phyloP scores from a whole-genome alignment of 73 alveolate genomes.

The Breviolum minutum region DNA sequence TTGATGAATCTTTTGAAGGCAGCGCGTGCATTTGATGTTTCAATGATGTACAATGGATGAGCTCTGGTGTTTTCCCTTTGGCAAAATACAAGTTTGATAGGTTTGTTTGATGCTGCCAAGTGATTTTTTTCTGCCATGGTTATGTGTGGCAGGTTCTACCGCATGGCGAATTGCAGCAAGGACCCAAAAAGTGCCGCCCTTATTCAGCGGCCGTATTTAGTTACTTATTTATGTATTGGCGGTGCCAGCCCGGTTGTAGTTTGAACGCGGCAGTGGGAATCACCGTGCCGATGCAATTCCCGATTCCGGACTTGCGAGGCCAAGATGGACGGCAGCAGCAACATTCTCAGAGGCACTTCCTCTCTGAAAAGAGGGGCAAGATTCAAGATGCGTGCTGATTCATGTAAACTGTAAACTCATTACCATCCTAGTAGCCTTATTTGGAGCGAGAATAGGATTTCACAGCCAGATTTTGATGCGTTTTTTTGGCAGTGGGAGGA shows the following conservation, averaged over 20 bases:
- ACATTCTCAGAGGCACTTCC: slow-evolving; percentile 35
- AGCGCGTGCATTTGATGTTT: neutral
- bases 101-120: neutral
- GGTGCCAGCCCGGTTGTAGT: too few relatives aligned
- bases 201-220: too few relatives aligned
- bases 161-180: slow-evolving; percentile 1
- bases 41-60: too few relatives aligned
- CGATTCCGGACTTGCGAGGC: slow-evolving; percentile 8
- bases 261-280: neutral
- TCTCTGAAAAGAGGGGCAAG: neutral
- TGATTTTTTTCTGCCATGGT: neutral
- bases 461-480: too few relatives aligned
- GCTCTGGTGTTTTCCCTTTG: too few relatives aligned
- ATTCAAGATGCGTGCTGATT: neutral
- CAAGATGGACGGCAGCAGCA: slow-evolving; percentile 31
- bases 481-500: slow-evolving; percentile 8
- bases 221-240: neutral
- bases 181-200: slow-evolving; percentile 50
- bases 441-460: too few relatives aligned
- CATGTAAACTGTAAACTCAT: neutral
- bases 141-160: slow-evolving; percentile 34
- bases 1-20: slow-evolving; percentile 63
- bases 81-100: neutral
- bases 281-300: neutral
- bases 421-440: neutral